Evolutionary conservation across 1,284 basidiomycete genomes (phyloP).

Genomic region (Hypsizygus ulmarius): DNA sequence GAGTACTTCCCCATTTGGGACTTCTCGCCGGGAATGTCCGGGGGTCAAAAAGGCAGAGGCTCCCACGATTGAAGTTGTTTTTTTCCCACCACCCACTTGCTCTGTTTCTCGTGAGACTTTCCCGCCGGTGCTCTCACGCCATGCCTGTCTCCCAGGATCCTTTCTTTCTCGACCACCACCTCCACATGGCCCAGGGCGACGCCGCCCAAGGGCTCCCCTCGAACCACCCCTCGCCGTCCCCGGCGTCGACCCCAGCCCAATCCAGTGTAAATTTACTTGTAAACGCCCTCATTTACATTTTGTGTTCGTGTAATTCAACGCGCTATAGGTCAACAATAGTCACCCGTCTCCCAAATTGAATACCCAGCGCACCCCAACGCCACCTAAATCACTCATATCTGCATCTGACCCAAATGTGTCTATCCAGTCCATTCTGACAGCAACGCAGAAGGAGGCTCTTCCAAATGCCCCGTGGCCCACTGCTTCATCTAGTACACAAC

Average conservation of each 20-base stretch:
- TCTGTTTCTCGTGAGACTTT: constrained; percentile 31
- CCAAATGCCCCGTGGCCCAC: constrained; percentile 44
- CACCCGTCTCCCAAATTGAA: constrained; percentile 27
- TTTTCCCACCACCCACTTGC: constrained; percentile 24
- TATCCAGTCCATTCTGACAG: constrained; percentile 60
- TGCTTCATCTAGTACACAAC: constrained; percentile 18
- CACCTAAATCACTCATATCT: constrained; percentile 33
- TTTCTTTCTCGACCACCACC: constrained; percentile 43
- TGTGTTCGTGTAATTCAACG: constrained; percentile 26
- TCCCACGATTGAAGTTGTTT: constrained; percentile 19
- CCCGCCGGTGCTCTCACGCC: constrained; percentile 25
- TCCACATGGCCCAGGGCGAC: constrained; percentile 35
- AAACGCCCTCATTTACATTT: constrained; percentile 23
- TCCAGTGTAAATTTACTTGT: constrained; percentile 28
- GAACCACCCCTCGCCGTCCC: constrained; percentile 22
- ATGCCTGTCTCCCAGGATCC: constrained; percentile 39
- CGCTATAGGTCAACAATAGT: constrained; percentile 32
- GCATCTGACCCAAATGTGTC: constrained; percentile 53
- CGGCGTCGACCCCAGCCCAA: constrained; percentile 24
- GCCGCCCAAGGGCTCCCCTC: constrained; percentile 15
- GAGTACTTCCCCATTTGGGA: constrained; percentile 17
- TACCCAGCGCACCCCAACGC: constrained; percentile 30
- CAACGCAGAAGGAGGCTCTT: constrained; percentile 41
- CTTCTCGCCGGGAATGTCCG: constrained; percentile 19
- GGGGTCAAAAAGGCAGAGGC: constrained; percentile 21